Conservation (phyloP, 1,139 yeast species). For the Magnusiomyces sp. region DNA sequence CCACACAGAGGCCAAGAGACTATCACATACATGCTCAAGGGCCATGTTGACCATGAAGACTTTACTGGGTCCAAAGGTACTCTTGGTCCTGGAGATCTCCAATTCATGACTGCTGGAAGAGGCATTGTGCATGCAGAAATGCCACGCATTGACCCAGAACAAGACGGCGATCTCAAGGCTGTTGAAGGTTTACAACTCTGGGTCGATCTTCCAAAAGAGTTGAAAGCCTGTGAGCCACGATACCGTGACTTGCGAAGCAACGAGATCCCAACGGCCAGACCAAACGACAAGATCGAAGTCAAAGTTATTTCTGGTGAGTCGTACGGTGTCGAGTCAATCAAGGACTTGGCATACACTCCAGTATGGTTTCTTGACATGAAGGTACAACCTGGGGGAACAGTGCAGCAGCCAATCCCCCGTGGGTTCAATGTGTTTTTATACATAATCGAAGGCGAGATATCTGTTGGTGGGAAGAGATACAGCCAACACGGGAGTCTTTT, state of each 20-base stretch:
- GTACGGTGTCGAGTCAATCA: conserved; percentile 64
- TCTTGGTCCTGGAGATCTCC: conserved; percentile 75
- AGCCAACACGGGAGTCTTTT: too few species aligned
- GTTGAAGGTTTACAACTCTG: conserved; percentile 71
- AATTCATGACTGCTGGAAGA: conserved; percentile 91
- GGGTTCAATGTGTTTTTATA: conserved; percentile 70
- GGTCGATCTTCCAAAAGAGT: conserved; percentile 65
- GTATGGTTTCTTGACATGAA: conserved; percentile 63
- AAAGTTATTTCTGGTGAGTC: conserved; percentile 72
- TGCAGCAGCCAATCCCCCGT: conserved; percentile 50
- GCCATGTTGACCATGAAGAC: conserved; percentile 84
- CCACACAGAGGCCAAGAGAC: conserved; percentile 93
- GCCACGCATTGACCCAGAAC: conserved; percentile 41
- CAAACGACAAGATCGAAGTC: conserved; percentile 67
- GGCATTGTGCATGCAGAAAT: conserved; percentile 84
- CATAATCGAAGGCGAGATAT: too few species aligned
- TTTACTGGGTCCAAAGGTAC: conserved; percentile 77
- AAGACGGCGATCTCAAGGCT: conserved; percentile 16
- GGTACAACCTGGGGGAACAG: conserved; percentile 59
- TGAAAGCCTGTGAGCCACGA: conserved; percentile 70
- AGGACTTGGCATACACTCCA: conserved; percentile 75
- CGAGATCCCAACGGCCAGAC: conserved; percentile 61
- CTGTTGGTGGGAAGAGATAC: too few species aligned
- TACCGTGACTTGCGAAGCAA: conserved; percentile 67
- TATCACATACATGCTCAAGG: conserved; percentile 60